Evolutionary conservation across 2,329 filamentous ascomycete species (phyloP), one percentile per base, ranked within the genome.

Genomic region (Epichloe uncinata): DNA sequence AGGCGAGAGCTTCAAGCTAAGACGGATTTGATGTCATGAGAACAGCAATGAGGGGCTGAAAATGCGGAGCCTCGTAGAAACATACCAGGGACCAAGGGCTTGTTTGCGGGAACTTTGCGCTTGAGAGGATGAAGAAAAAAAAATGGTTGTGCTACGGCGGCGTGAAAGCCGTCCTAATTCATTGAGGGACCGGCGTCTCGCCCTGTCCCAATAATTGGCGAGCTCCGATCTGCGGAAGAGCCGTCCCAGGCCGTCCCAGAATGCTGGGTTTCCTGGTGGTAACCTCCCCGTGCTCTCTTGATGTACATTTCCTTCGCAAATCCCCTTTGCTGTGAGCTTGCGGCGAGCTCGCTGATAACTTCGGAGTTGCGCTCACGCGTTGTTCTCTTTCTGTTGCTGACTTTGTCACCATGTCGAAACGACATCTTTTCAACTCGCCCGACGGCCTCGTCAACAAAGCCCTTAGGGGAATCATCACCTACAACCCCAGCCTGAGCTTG

Each of bases 391-490:
- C 7, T 26, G 13, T 41, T 41, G 18, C 11, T n/a, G 13, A 18
- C 20, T 22, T 11, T 41, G 38, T n/a, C 16, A 15, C 36, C 46
- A 51, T 78, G 74, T 78, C 74, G 22, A 74, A 67, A 51, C 67
- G 71, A 13, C 74, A 78, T 52, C 69, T 78, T 54, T 78, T 75
- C 59, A 61, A 71, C 52, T 74, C 74, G 15, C 55, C 73, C 1
- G 73, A 77, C 26, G 74, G 74, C 16, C 73, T 78, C 42, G 74
- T 78, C 53, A 68, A 69, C 61, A 77, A 76, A 60, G 66, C 68
- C 3, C 64, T 78, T 11, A 65, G 71, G 34, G 75, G 74, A 9
- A 63, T 78, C 50, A 69, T 77, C 50, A 60, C 73, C 16, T 76
- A 74, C 61, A 77, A 77, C 60, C 71, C 74, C 3, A 66, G 65